Percentiles rank a stretch among this genome's conserved stretches.
phyloP scores from a whole-genome alignment of 2,329 filamentous ascomycete genomes.

The Cladosporium velox region DNA sequence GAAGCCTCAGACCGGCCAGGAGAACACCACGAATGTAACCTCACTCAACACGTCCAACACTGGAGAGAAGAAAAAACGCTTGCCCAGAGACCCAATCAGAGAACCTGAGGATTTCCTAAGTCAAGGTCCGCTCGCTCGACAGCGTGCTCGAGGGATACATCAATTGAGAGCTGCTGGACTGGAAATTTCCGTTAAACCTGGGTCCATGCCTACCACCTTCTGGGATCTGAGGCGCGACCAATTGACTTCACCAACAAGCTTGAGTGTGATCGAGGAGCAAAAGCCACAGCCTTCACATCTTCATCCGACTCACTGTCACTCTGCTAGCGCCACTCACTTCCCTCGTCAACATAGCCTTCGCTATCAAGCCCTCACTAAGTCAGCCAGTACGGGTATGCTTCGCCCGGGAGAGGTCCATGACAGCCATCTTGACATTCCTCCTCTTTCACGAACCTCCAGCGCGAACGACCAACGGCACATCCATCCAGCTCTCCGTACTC shows the following conservation, averaged over 20 bases:
- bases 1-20: background rate
- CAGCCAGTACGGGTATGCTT: slow-evolving; percentile 5
- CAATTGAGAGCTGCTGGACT: background rate
- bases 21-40: background rate
- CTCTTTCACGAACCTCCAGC: background rate
- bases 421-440: background rate
- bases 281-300: background rate
- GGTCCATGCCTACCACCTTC: background rate
- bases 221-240: background rate
- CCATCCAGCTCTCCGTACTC: slow-evolving; percentile 3
- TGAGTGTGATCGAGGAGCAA: background rate
- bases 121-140: background rate
- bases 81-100: background rate
- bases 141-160: background rate
- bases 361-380: background rate
- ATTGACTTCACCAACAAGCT: background rate
- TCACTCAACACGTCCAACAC: background rate
- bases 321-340: background rate
- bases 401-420: background rate
- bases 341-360: background rate
- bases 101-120: background rate
- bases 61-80: background rate
- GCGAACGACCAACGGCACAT: background rate
- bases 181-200: background rate
- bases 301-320: background rate